phyloP scores from a whole-genome alignment of 148 eudicot species.

The Polygonum aviculare region DNA sequence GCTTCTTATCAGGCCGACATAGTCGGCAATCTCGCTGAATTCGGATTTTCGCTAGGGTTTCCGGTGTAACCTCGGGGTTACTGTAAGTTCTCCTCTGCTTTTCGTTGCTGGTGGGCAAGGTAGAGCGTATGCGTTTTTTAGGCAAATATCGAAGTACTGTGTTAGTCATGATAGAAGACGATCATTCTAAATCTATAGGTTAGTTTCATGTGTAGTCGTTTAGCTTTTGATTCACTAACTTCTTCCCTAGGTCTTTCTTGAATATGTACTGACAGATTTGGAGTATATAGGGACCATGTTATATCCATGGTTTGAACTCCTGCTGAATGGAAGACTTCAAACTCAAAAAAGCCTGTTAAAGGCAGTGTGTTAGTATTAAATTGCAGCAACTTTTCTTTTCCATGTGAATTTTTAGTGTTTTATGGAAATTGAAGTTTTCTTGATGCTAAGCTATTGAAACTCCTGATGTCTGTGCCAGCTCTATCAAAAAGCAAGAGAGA shows the following conservation, averaged over 20 bases:
- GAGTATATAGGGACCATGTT: not conserved
- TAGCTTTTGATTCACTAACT: too few species aligned
- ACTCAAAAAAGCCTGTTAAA: too few species aligned
- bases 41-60: constrained; percentile 58
- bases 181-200: not conserved
- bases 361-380: not conserved
- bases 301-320: not conserved
- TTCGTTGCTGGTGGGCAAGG: too few species aligned
- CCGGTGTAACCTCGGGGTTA: constrained; percentile 56
- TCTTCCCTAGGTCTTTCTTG: not conserved
- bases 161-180: not conserved
- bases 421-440: not conserved
- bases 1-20: constrained; percentile 67
- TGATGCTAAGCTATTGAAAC: not conserved
- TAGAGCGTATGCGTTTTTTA: too few species aligned
- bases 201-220: too few species aligned
- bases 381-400: not conserved
- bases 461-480: constrained; percentile 20
- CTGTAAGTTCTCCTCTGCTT: constrained; percentile 31
- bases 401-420: not conserved
- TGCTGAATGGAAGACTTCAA: too few species aligned
- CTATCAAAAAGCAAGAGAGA: constrained; percentile 71
- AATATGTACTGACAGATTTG: not conserved
- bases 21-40: constrained; percentile 43
- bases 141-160: too few species aligned